Evolutionary conservation across 345 rosid species (phyloP), one percentile per base, ranked within the genome.

Genomic region (Dovyalis caffra): DNA sequence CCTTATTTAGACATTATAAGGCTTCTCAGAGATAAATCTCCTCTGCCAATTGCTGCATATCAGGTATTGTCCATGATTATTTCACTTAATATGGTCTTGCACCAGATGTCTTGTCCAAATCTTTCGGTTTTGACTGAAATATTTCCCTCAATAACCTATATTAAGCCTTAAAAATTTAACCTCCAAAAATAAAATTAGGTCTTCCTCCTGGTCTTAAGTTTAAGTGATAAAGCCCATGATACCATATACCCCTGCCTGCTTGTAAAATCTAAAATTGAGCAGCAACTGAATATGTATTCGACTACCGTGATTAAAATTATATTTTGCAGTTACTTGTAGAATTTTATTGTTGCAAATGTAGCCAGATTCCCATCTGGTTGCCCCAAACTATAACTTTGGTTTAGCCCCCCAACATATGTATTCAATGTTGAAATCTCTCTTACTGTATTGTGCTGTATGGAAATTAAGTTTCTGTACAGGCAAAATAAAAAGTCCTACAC

Each of bases 1-100:
- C 99, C 99, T 45, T 95, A 95, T 83, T 83, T 95, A 87, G 99
- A 95, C 79, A 88, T 95, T 71, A 91, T 95, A 58, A 86, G 96
- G 81, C 98, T 92, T 79, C 91, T 95, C 28, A 88, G 93, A 69
- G 91, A 95, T 61, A 84, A 88, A 49, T 90, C 92, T 77, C 83
- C 93, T 43, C 76, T 95, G 79, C 99, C 99, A 2, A 89, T 92
- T 73, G 99, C 97, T 74, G 97, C 97, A 18, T 93, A 95, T 80
- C 99, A 95, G 90, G 99, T 93, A 81, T 26, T 64, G 40, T 80
- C 61, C 16, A 6, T 20, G 34, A 29, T 12, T 2, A 2, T 61
- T 63, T 49, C 18, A 20, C 23, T 6, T 60, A n/a, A 2, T 26
- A 9, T 64, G 2, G 25, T 45, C 61, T 62, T 16, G 3, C 18